Evolutionary conservation across 768 basidiomycete genomes (phyloP), one percentile per base, ranked within the genome.

Genomic region (Amanita muscaria): DNA sequence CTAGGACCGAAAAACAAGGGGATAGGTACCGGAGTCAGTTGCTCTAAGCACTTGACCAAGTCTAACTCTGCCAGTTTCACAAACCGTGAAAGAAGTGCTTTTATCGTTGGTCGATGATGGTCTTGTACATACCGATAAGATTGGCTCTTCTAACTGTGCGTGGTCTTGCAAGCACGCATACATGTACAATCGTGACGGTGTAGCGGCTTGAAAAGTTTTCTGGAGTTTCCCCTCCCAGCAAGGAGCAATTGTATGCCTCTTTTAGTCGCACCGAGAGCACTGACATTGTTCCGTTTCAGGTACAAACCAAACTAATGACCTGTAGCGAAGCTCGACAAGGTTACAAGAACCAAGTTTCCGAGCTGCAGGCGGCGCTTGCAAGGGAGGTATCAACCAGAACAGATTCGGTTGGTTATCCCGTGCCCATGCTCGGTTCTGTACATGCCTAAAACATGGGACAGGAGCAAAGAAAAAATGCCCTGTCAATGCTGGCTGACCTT

Each of bases 151-250:
- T 3, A 96, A 94, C 58, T 96, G 92, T 90, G 58, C 53, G 83
- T 47, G 38, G 44, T 39, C 29, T 6, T 34, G 37, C 21, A 46
- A 37, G 15, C 27, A 42, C 56, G 40, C 54, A 55, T 63, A 51
- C 54, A 41, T 56, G 53, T 66, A 52, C 46, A 27, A 58, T 19
- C 52, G 7, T 30, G 14, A 9, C 21, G 18, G 35, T 48, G 35
- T 42, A 39, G 12, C 40, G 43, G 15, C 25, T 25, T 21, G 22
- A 16, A 15, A 49, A 93, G 91, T 93, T 64, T 94, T 88, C 61
- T 96, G 92, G 92, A 88, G 88, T 56, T 94, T 96, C 59, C 91
- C 91, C 12, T 91, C 88, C 1, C 88, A 92, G 47, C 76, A 79
- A 36, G 90, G 91, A 3, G 77, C 83, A 6, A 70, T 80, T 55